These are phyloP conservation scores for Akanthomyces uredinophilus DNA, from an alignment of 2,329 filamentous ascomycete species.

Conservation along the genomic window DNA sequence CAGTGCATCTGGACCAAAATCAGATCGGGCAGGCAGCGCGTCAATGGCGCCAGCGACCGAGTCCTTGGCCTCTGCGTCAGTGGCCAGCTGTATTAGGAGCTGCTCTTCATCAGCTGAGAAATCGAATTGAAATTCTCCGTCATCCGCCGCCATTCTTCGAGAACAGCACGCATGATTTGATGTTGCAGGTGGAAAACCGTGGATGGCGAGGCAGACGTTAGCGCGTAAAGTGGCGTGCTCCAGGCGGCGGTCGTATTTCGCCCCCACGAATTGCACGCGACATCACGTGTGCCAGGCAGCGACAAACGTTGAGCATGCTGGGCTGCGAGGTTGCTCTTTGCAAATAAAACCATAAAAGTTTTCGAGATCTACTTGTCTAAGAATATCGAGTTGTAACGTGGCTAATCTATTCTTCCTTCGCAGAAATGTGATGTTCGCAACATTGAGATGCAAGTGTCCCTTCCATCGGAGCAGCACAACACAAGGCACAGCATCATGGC, in stretches of 20 bases:
- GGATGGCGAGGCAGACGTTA: not conserved
- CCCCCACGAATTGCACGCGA: slow-evolving; percentile 8
- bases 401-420: too few species aligned
- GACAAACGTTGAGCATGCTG: too few species aligned
- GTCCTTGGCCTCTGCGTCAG: slow-evolving; percentile 18
- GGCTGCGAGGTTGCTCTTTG: too few species aligned
- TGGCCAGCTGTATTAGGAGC: slow-evolving; percentile 31
- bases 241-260: not conserved
- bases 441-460: too few species aligned
- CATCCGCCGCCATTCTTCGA: slow-evolving; percentile 25
- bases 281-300: slow-evolving; percentile 11
- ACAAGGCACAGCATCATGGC: too few species aligned
- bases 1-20: not conserved
- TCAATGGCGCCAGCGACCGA: slow-evolving; percentile 11
- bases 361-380: too few species aligned
- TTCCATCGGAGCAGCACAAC: too few species aligned
- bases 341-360: too few species aligned
- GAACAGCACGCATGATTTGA: not conserved
- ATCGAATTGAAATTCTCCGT: slow-evolving; percentile 44
- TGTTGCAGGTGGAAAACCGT: not conserved
- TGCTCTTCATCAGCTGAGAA: slow-evolving; percentile 43
- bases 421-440: too few species aligned
- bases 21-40: not conserved
- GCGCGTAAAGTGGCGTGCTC: slow-evolving; percentile 7
- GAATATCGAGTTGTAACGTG: too few species aligned